Evolutionary conservation across 2,329 filamentous ascomycete genomes (phyloP).

Genomic region (Emericellopsis cladophorae): DNA sequence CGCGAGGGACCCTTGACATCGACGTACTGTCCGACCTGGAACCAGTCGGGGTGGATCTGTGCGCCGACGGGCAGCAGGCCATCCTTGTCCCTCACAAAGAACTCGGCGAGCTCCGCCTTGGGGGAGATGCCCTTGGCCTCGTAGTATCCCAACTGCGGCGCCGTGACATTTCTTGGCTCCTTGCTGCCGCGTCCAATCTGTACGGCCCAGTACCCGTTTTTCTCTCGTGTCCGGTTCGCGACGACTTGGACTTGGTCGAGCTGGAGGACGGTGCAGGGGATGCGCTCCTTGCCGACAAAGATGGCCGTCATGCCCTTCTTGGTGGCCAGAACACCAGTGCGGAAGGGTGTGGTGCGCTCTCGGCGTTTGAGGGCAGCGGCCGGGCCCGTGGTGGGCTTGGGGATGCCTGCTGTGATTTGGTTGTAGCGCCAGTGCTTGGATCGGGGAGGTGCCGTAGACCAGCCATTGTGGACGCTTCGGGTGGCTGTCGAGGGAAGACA

Average conservation of each 20-base stretch:
- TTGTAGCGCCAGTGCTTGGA: slow-evolving; percentile 48
- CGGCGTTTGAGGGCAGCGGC: slow-evolving; percentile 48
- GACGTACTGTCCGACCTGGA: slow-evolving; percentile 78
- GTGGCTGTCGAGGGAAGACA: slow-evolving; percentile 31
- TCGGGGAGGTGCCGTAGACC: slow-evolving; percentile 41
- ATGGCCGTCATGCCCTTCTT: slow-evolving; percentile 96
- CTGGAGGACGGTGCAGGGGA: slow-evolving; percentile 84
- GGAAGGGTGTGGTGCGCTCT: slow-evolving; percentile 46
- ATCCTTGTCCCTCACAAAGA: slow-evolving; percentile 61
- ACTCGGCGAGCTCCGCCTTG: slow-evolving; percentile 76
- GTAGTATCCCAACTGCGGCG: slow-evolving; percentile 79
- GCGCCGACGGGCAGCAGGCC: slow-evolving; percentile 69
- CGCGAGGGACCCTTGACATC: slow-evolving; percentile 69
- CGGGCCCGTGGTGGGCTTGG: slow-evolving; percentile 41
- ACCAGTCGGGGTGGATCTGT: slow-evolving; percentile 76
- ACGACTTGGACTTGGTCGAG: slow-evolving; percentile 87
- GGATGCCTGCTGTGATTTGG: slow-evolving; percentile 41
- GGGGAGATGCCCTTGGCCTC: slow-evolving; percentile 70
- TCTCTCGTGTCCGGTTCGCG: slow-evolving; percentile 66
- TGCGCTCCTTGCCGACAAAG: slow-evolving; percentile 67
- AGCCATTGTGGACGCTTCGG: slow-evolving; percentile 46
- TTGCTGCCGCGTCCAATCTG: slow-evolving; percentile 74
- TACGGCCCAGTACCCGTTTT: slow-evolving; percentile 88
- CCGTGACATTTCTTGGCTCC: slow-evolving; percentile 62
- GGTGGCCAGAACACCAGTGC: slow-evolving; percentile 71